phyloP scores from a whole-genome alignment of 129 eudicot species.

The Erigeron canadensis region DNA sequence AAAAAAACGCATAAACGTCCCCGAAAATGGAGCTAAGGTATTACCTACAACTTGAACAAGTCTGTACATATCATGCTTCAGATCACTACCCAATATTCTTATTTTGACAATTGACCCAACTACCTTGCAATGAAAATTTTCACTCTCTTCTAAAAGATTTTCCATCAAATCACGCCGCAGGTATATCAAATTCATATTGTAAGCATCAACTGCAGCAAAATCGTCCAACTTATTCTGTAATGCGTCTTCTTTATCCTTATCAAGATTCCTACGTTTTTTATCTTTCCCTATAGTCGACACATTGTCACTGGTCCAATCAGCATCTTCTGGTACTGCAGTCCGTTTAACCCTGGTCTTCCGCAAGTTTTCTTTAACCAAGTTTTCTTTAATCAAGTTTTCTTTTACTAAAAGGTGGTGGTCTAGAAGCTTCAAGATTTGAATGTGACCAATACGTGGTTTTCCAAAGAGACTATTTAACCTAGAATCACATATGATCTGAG shows the following conservation, averaged over 20 bases:
- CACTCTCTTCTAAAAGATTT: constrained; percentile 57
- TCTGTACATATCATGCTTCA: constrained; percentile 75
- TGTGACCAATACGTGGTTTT: constrained; percentile 63
- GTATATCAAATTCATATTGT: constrained; percentile 81
- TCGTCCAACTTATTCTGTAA: constrained; percentile 57
- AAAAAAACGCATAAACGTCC: constrained; percentile 6
- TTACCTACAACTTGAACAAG: constrained; percentile 95
- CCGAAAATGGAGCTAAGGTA: neutral
- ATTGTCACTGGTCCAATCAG: constrained; percentile 40
- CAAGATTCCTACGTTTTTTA: constrained; percentile 57
- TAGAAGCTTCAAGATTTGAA: constrained; percentile 85
- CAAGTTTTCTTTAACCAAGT: constrained; percentile 45
- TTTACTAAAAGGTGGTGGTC: constrained; percentile 55
- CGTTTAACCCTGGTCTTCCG: constrained; percentile 42
- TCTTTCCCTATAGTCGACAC: constrained; percentile 36
- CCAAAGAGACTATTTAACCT: constrained; percentile 69
- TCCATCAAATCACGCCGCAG: constrained; percentile 71
- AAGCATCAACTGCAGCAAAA: constrained; percentile 88
- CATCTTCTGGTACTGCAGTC: constrained; percentile 33
- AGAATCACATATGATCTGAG: constrained; percentile 78
- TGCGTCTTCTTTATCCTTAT: constrained; percentile 51
- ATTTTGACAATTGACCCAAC: constrained; percentile 88
- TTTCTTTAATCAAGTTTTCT: constrained; percentile 57
- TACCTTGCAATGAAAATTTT: constrained; percentile 65
- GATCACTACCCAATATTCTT: constrained; percentile 65